Conservation (phyloP, 1,284 basidiomycete species). For the Leccinum proximum region DNA sequence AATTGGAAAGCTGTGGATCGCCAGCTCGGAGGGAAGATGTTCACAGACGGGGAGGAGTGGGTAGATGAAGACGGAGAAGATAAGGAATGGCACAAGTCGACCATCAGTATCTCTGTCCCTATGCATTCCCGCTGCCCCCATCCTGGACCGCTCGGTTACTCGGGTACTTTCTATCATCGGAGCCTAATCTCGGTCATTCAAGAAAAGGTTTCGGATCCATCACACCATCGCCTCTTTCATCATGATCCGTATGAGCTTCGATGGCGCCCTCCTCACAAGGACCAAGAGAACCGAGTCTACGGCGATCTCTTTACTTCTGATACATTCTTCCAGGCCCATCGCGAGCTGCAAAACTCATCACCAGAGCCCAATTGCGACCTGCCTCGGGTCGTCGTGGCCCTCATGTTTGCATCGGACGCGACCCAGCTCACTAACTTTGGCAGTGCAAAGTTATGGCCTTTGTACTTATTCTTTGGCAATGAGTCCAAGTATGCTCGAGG, state of each 20-base stretch:
- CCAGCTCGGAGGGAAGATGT: not conserved
- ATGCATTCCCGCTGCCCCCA: not conserved
- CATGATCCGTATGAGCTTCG: not conserved
- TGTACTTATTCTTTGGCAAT: slow-evolving; percentile 29
- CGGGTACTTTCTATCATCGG: not conserved
- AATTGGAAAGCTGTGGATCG: not conserved
- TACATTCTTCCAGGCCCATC: not conserved
- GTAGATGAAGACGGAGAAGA: slow-evolving; percentile 1
- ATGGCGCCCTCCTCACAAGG: not conserved
- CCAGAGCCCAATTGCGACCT: not conserved
- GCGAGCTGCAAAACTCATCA: not conserved
- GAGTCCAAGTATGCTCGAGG: slow-evolving; percentile 7
- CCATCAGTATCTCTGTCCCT: not conserved
- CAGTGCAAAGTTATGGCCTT: slow-evolving; percentile 24
- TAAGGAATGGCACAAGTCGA: not conserved
- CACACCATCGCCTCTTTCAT: not conserved
- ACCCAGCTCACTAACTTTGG: slow-evolving; percentile 29
- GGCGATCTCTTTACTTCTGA: not conserved
- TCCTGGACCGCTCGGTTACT: not conserved
- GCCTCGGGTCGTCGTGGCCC: too few species aligned
- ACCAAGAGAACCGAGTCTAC: not conserved
- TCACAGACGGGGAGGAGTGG: not conserved
- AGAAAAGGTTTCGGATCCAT: not conserved
- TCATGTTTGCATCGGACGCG: slow-evolving; percentile 33
- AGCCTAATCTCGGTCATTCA: not conserved